Conservation (phyloP, 1,139 yeast species). For the Geotrichum phurueaensis region DNA sequence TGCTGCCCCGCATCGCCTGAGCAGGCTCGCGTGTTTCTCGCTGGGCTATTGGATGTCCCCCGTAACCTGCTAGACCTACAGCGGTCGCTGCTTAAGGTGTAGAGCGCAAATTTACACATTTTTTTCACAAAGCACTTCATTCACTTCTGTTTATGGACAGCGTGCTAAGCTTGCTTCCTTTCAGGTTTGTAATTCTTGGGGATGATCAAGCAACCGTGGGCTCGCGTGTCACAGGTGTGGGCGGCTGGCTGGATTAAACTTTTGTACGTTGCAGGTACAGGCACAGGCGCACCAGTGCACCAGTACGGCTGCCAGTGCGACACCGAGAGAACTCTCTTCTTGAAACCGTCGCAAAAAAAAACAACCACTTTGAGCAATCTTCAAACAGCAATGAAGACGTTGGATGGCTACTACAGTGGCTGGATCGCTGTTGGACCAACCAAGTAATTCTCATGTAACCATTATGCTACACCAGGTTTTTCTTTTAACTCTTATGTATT, state of each 20-base stretch:
- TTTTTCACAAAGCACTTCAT: neutral
- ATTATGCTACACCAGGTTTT: neutral
- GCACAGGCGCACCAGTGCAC: no score
- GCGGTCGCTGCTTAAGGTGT: conserved; percentile 6
- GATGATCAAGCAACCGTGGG: neutral
- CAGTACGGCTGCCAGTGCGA: neutral
- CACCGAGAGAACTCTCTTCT: neutral
- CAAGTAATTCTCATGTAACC: neutral
- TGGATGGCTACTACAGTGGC: neutral
- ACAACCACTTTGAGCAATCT: neutral
- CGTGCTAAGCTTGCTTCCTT: neutral
- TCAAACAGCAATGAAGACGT: neutral
- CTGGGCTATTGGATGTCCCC: conserved; percentile 3
- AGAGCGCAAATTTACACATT: neutral
- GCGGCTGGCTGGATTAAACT: neutral
- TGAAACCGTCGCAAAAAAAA: neutral
- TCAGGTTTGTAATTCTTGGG: neutral
- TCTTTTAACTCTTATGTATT: neutral
- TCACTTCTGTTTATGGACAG: neutral
- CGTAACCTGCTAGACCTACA: conserved; percentile 1
- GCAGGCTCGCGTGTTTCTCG: conserved; percentile 9
- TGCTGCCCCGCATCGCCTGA: neutral
- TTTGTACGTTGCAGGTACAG: neutral
- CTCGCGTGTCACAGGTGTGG: neutral
- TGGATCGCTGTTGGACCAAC: neutral